Conservation (phyloP, 139 green algal genomes). For the Picochlorum sp. region DNA sequence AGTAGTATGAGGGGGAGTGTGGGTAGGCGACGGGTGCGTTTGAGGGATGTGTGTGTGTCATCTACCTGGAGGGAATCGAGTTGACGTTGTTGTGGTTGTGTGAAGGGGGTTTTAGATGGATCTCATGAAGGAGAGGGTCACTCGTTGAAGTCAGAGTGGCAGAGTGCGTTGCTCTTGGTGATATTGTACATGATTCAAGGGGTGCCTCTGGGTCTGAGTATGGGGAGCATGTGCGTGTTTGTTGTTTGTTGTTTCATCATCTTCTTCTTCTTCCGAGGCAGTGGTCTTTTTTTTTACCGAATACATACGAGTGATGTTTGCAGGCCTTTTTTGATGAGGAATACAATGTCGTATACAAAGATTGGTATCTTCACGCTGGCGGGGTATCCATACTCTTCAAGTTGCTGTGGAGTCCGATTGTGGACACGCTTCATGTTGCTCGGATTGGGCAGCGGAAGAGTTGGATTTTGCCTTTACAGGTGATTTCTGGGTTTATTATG, state of each 20-base stretch:
- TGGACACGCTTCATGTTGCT: constrained; percentile 66
- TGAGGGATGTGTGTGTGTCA: too few relatives aligned
- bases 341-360: constrained; percentile 62
- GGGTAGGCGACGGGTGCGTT: too few relatives aligned
- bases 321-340: constrained; percentile 82
- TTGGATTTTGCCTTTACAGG: constrained; percentile 77
- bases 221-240: constrained; percentile 64
- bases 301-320: not conserved
- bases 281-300: not conserved
- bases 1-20: too few relatives aligned
- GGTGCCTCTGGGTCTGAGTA: constrained; percentile 76
- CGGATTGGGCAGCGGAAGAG: constrained; percentile 63
- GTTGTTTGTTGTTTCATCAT: too few relatives aligned
- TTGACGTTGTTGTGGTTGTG: too few relatives aligned
- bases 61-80: too few relatives aligned
- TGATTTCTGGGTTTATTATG: constrained; percentile 30
- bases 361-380: constrained; percentile 81
- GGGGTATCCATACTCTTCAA: constrained; percentile 90
- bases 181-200: constrained; percentile 84
- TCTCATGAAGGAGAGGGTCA: not conserved
- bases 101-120: not conserved
- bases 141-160: constrained; percentile 19
- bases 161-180: constrained; percentile 67
- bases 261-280: too few relatives aligned
- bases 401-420: constrained; percentile 85